Base-by-base conservation (phyloP, 2,329 filamentous ascomycete species). In the Penicillium sp. region DNA sequence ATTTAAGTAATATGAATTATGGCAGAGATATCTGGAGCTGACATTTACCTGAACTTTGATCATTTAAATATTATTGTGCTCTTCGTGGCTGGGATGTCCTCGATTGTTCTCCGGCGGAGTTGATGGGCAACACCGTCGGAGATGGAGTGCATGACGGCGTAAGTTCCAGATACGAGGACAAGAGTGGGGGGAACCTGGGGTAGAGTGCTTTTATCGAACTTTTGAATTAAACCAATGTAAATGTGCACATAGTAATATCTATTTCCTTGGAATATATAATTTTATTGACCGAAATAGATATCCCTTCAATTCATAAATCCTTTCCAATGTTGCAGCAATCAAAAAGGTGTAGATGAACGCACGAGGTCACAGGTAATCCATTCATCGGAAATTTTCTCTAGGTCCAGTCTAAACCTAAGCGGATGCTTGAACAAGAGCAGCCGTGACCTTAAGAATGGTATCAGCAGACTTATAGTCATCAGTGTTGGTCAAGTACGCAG, bases 401-500 rank as follows among this genome's bases (percentile, higher is more conserved):
- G 31, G 14, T 11, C 13, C 31, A 39, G 11, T 42, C 39, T 13
- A 22, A 22, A 19, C 1, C 19, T 42, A 42, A 22, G 21, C 10
- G 8, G 46, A 31, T 7, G 22, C 26, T 21, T 49, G n/a, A n/a
- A 44, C 33, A 47, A 63, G 47, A 51, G 56, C 59, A 44, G 53
- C 47, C 5, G 60, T 58, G 44, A 64, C 48, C 51, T 61, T 63
- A 0, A 35, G 10, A 22, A 65, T 48, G 10, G 44, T 37, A 35
- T 51, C 56, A 29, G 49, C 52, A 16, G 52, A 44, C 33, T 46
- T 57, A 24, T 63, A 65, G 16, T 61, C 26, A n/a, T 42, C 56
- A 37, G 43, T 55, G 11, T 56, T 53, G 6, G 61, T 60, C 51
- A 65, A 19, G 33, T 64, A 64, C 7, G 57, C 50, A 56, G 63